Evolutionary conservation across 371 early-diverging fungal species (phyloP).

Genomic region (Mucor racemosus): DNA sequence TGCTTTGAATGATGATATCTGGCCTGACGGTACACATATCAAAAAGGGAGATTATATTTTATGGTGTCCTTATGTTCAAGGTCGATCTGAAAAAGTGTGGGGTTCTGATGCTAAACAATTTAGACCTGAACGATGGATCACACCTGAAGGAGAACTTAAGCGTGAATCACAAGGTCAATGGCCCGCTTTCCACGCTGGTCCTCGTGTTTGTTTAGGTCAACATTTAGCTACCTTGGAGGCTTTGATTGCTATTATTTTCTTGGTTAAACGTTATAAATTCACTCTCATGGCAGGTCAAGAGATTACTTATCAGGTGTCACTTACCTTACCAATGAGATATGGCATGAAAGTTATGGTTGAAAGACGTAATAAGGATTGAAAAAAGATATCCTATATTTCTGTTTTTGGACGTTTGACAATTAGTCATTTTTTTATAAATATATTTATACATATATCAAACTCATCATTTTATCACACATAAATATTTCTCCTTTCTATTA

Average conservation of each 20-base stretch:
- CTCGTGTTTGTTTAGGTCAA: conserved; percentile 67
- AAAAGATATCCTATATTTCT: background rate
- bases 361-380: conserved; percentile 1
- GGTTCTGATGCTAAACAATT: conserved; percentile 63
- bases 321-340: conserved; percentile 57
- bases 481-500: background rate
- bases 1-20: conserved; percentile 66
- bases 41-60: conserved; percentile 56
- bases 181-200: conserved; percentile 72
- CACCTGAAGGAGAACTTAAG: conserved; percentile 38
- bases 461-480: too few relatives aligned
- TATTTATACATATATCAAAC: too few relatives aligned
- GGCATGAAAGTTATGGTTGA: conserved; percentile 41
- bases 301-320: conserved; percentile 42
- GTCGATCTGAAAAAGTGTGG: conserved; percentile 61
- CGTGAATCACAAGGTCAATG: conserved; percentile 52
- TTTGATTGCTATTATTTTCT: too few relatives aligned
- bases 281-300: conserved; percentile 42
- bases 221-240: conserved; percentile 63
- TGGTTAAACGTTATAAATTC: conserved; percentile 50
- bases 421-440: background rate
- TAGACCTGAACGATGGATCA: conserved; percentile 68
- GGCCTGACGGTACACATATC: conserved; percentile 71
- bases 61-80: conserved; percentile 63
- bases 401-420: background rate